Conservation (phyloP, 2,329 filamentous ascomycete genomes). For the Septoria linicola region DNA sequence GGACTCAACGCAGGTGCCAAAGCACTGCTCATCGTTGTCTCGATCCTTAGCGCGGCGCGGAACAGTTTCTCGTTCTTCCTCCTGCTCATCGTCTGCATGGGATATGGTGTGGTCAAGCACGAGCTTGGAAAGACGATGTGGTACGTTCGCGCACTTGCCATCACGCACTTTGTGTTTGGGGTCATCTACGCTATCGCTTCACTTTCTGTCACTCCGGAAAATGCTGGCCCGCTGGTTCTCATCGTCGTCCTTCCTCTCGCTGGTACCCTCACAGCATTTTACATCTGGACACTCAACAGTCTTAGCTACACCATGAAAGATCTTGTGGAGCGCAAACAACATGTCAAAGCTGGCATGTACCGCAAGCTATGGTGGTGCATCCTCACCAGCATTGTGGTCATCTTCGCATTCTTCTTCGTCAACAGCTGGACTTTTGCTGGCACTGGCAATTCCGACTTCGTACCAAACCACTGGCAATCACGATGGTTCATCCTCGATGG, state of each 20-base stretch:
- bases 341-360: constrained; percentile 93
- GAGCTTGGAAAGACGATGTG: constrained; percentile 91
- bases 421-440: constrained; percentile 95
- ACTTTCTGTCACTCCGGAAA: constrained; percentile 83
- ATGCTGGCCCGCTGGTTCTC: constrained; percentile 83
- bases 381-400: constrained; percentile 84
- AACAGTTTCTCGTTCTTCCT: constrained; percentile 99
- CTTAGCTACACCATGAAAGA: constrained; percentile 95
- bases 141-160: constrained; percentile 84
- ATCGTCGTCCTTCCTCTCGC: constrained; percentile 91
- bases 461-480: constrained; percentile 95
- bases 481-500: constrained; percentile 97
- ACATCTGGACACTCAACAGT: constrained; percentile 97
- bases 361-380: constrained; percentile 99
- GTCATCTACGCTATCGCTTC: constrained; percentile 90
- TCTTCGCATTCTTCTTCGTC: constrained; percentile 98
- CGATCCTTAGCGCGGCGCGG: constrained; percentile 84
- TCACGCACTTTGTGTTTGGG: constrained; percentile 91
- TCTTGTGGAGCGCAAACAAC: constrained; percentile 89
- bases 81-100: constrained; percentile 97
- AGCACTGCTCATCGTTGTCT: constrained; percentile 85
- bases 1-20: constrained; percentile 81
- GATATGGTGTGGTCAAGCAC: constrained; percentile 95
- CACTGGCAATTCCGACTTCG: constrained; percentile 79
- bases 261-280: constrained; percentile 90